Evolutionary conservation across 768 basidiomycete species (phyloP), one percentile per base, ranked within the genome.

Genomic region (Psilocybe cubensis): DNA sequence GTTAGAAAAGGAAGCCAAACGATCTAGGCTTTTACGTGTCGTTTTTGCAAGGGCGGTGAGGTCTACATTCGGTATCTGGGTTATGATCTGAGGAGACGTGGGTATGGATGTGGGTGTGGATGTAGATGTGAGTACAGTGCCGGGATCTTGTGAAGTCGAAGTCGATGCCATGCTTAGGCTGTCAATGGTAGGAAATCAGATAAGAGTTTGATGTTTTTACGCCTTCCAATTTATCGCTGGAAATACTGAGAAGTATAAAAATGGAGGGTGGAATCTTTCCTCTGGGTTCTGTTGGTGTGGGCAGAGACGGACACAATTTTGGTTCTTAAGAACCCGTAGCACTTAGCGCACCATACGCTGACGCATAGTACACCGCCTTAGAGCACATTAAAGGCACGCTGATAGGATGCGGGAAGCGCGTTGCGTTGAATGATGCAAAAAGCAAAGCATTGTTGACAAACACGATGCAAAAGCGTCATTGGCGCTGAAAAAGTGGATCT

Each of bases 1-100:
- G 12, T 63, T 66, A 17, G 67, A 69, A 54, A 74, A 77, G 10
- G 74, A 74, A 3, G 70, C 72, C 17, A 77, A 66, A 8, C 76
- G 70, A 48, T 77, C 74, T n/a, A 76, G 64, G 3, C 73, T 71
- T 59, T 76, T 77, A 27, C 70, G 61, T 1, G 74, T 76, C 9
- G 64, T 65, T 41, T 65, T 68, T 3, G 72, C 75, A 11, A 72
- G 63, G 10, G 61, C 54, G 14, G 62, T 41, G 8, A 74, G 56
- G 58, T 75, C 67, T 6, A 74, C 58, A 27, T 57, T 62, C 9
- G 68, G 64, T 25, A 61, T 56, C 12, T 46, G 44, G 43, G 54
- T 12, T 1, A 17, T 45, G 27, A 38, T 44, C 35, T 11, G 14
- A 4, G 35, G 35, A 17, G 44, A 2, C 28, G 9, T 24, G 21